These are phyloP conservation scores for Fusarium caatingaense DNA, from an alignment of 2,329 filamentous ascomycete species.

Conservation along the genomic window DNA sequence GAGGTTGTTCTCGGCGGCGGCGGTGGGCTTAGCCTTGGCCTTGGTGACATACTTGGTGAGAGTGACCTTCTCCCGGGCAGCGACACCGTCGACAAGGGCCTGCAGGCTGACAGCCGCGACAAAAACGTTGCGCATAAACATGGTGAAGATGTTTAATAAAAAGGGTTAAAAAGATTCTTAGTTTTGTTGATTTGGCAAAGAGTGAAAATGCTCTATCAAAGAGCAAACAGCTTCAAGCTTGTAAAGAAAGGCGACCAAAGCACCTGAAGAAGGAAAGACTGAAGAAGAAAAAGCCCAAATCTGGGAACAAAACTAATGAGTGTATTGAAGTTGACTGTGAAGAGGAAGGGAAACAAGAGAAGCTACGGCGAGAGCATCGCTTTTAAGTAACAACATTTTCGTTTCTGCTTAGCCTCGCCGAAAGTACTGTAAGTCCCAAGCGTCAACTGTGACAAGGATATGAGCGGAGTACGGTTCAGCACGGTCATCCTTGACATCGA, in stretches of 20 bases:
- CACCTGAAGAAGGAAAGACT: conserved; percentile 45
- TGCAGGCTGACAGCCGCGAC: conserved; percentile 43
- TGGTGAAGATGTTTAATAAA: conserved; percentile 26
- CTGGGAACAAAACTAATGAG: conserved; percentile 41
- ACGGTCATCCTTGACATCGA: conserved; percentile 39
- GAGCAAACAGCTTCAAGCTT: conserved; percentile 38
- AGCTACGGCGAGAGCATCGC: conserved; percentile 31
- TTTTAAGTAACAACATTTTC: conserved; percentile 24
- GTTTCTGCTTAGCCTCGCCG: conserved; percentile 3
- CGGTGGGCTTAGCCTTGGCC: conserved; percentile 24
- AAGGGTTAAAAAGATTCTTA: conserved; percentile 9
- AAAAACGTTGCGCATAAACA: conserved; percentile 43
- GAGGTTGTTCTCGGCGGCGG: conserved; percentile 11
- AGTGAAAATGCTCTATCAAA: conserved; percentile 47
- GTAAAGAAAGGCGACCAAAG: conserved; percentile 41
- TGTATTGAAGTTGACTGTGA: conserved; percentile 34
- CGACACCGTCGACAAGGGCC: conserved; percentile 33
- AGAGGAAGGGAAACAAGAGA: conserved; percentile 25
- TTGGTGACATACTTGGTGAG: conserved; percentile 29
- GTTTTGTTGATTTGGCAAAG: conserved; percentile 41
- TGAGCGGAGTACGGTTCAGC: conserved; percentile 11
- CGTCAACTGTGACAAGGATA: conserved; percentile 24
- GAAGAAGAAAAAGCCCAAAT: conserved; percentile 41
- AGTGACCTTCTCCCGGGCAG: conserved; percentile 38
- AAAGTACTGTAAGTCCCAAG: conserved; percentile 23